Base-by-base conservation (phyloP, 441 rosid species). In the Theobroma grandiflorum region DNA sequence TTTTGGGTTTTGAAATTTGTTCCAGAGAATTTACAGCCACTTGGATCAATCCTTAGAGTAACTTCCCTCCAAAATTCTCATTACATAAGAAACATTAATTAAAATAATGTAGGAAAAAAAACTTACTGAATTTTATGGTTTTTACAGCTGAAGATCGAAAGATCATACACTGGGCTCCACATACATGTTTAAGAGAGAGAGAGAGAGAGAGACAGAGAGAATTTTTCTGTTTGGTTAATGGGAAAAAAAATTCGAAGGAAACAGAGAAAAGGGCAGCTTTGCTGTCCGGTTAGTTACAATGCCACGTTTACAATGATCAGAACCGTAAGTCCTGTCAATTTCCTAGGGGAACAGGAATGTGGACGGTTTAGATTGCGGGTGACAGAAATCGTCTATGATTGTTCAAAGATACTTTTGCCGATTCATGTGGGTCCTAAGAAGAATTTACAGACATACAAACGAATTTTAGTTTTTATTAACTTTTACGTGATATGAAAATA, bases 71-170 rank as follows among this genome's bases (percentile, higher is more conserved):
- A 6, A 58, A 61, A 12, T 16, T 61, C 31, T 31, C 35, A 61
- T 35, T 6, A 37, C 42, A 6, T 16, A 15, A 65, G 47, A 40
- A 65, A 15, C 6, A 65, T 16, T 52, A 14, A 5, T 65, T 65
- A 18, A 1, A 67, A 42, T n/a, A 67, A 67, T n/a, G 20, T 7
- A 2, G 4, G 22, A 43, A 22, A 67, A 67, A 67, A 67, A 67
- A 67, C 72, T 67, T 67, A 67, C 72, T 67, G 72, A 67, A 64
- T 37, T 35, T 35, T 15, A 64, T 64, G 45, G 45, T 43, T 64
- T 64, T 40, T 67, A 67, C 31, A 42, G 50, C 31, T 20, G 72
- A 43, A 67, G 72, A 67, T 67, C 16, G 35, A 43, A 43, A 42
- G 8, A 40, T 67, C 11, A 35, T 64, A 37, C 52, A n/a, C 49